Percentiles rank a stretch among this genome's conserved stretches.
Conservation (phyloP, 768 basidiomycete genomes). For the Trametes cinnabarina region DNA sequence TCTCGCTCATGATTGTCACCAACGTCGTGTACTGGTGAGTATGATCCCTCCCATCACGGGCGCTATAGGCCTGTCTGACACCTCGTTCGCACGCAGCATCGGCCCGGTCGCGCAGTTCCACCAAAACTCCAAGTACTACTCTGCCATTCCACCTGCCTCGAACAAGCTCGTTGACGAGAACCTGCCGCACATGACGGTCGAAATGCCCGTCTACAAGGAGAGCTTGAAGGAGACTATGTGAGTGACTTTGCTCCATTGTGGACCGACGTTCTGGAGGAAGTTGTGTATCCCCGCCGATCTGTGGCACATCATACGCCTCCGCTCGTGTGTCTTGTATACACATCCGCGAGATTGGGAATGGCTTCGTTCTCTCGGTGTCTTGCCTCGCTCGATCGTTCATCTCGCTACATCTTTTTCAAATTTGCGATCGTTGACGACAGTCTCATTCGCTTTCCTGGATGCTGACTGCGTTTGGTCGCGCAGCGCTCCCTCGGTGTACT, state of each 20-base stretch:
- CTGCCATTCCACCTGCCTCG: constrained; percentile 58
- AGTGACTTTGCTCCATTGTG: constrained; percentile 29
- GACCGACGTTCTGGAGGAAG: not conserved
- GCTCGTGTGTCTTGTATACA: not conserved
- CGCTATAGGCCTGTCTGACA: not conserved
- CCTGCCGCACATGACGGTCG: constrained; percentile 74
- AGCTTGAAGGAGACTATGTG: constrained; percentile 80
- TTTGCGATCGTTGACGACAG: not conserved
- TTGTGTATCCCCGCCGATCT: not conserved
- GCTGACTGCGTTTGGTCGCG: constrained; percentile 8
- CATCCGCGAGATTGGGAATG: not conserved
- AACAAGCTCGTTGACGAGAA: constrained; percentile 61
- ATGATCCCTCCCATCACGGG: not conserved
- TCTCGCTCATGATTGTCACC: constrained; percentile 65
- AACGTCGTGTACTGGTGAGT: constrained; percentile 65
- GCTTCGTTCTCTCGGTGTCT: not conserved
- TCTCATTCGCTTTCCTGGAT: not conserved
- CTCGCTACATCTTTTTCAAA: not conserved
- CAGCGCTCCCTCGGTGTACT: constrained; percentile 73
- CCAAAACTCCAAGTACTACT: constrained; percentile 83
- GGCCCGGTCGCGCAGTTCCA: constrained; percentile 86
- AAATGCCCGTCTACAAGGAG: constrained; percentile 90
- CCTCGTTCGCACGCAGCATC: constrained; percentile 39
- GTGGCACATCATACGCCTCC: not conserved
- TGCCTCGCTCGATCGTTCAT: not conserved